These are phyloP conservation scores for Candida takata DNA, from an alignment of 805 yeast species.

Conservation along the genomic window DNA sequence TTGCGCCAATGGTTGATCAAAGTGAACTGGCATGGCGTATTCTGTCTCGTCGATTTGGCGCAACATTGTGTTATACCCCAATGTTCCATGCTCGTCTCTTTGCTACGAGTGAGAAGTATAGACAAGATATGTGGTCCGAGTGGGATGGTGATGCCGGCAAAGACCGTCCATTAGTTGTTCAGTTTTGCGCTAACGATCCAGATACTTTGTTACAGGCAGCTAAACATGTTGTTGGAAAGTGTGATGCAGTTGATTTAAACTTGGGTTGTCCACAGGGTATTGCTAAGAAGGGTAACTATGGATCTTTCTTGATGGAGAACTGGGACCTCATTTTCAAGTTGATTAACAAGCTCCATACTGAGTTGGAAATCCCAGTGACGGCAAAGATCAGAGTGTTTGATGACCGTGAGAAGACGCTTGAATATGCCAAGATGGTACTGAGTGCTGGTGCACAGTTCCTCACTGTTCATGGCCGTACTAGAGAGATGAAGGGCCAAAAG, in stretches of 20 bases:
- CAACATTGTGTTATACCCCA: slow-evolving; percentile 91
- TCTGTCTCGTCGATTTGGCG: slow-evolving; percentile 81
- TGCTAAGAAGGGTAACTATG: slow-evolving; percentile 91
- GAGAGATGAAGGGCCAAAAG: slow-evolving; percentile 96
- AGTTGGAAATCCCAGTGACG: slow-evolving; percentile 82
- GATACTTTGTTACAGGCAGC: slow-evolving; percentile 81
- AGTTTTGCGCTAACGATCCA: slow-evolving; percentile 95
- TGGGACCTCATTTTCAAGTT: slow-evolving; percentile 77
- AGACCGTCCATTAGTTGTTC: slow-evolving; percentile 88
- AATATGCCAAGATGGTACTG: slow-evolving; percentile 82
- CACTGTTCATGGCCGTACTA: slow-evolving; percentile 90
- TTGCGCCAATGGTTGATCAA: slow-evolving; percentile 99
- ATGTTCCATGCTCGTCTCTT: slow-evolving; percentile 93
- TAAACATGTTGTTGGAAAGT: slow-evolving; percentile 63
- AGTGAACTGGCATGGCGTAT: slow-evolving; percentile 94
- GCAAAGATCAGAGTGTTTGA: slow-evolving; percentile 91
- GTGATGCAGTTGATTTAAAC: slow-evolving; percentile 95
- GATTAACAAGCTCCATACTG: slow-evolving; percentile 65
- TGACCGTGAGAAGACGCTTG: slow-evolving; percentile 73
- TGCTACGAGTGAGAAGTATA: slow-evolving; percentile 76
- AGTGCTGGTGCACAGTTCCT: slow-evolving; percentile 93
- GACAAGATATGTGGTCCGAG: slow-evolving; percentile 64
- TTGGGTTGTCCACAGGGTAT: slow-evolving; percentile 98
- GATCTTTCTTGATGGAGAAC: slow-evolving; percentile 94
- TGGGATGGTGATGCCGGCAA: slow-evolving; percentile 61